Conservation (phyloP, 192 early-diverging fungal species). For the Piromyces sp. region DNA sequence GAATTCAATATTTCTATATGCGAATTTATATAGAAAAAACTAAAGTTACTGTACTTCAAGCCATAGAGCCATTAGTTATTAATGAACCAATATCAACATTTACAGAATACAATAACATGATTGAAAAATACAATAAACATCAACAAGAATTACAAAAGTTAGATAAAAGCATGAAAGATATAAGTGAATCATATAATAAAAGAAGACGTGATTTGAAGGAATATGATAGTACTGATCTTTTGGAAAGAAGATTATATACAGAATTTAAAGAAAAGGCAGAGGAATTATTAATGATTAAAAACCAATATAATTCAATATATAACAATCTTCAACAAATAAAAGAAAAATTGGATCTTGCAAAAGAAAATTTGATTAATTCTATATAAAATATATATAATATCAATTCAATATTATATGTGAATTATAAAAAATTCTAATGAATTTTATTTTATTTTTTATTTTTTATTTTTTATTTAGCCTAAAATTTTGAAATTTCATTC, state of each 20-base stretch:
- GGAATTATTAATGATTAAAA: neutral
- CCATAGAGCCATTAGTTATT: neutral
- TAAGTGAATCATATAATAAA: neutral
- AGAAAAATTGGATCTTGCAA: neutral
- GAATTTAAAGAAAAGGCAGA: neutral
- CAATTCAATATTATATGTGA: too few species aligned
- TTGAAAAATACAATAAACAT: neutral
- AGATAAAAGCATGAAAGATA: neutral
- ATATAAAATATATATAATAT: too few species aligned
- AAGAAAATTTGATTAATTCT: neutral
- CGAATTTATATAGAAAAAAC: neutral
- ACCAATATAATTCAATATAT: neutral
- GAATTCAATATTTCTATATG: too few species aligned
- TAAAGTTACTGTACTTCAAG: neutral
- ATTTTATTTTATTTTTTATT: too few species aligned
- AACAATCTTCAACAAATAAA: neutral
- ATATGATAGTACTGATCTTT: neutral
- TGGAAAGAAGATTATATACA: neutral
- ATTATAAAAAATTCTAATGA: too few species aligned
- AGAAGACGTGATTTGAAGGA: neutral
- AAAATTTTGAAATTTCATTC: too few species aligned
- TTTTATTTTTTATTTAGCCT: too few species aligned
- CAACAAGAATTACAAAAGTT: neutral
- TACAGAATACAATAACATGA: neutral
- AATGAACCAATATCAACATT: neutral